Conservation (phyloP, 495 filamentous ascomycete genomes). For the Lophium mytilinum region DNA sequence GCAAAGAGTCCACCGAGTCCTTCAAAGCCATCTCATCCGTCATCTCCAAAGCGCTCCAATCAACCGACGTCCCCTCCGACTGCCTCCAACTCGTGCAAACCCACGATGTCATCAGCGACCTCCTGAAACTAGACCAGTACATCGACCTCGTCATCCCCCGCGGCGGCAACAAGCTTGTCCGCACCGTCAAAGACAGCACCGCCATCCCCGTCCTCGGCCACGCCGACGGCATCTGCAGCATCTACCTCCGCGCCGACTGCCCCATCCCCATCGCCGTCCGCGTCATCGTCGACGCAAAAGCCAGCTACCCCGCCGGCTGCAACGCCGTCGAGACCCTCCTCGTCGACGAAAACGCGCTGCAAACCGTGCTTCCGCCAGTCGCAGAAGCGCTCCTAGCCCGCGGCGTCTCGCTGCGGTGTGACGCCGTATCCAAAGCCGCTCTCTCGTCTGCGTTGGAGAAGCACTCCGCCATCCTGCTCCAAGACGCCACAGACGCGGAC, state of each 20-base stretch:
- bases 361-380: slow-evolving; percentile 59
- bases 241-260: slow-evolving; percentile 79
- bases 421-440: slow-evolving; percentile 53
- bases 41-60: slow-evolving; percentile 70
- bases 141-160: slow-evolving; percentile 95
- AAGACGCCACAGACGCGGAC: slow-evolving; percentile 59
- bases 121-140: slow-evolving; percentile 72
- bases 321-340: slow-evolving; percentile 87
- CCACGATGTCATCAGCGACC: slow-evolving; percentile 74
- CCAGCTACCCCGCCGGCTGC: slow-evolving; percentile 91
- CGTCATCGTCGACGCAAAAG: slow-evolving; percentile 86
- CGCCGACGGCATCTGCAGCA: slow-evolving; percentile 86
- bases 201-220: slow-evolving; percentile 95
- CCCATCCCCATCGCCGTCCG: slow-evolving; percentile 61
- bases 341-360: slow-evolving; percentile 64
- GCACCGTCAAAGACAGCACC: slow-evolving; percentile 79
- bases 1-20: slow-evolving; percentile 90
- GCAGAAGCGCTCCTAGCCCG: slow-evolving; percentile 63
- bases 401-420: slow-evolving; percentile 81
- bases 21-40: slow-evolving; percentile 81
- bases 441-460: slow-evolving; percentile 39
- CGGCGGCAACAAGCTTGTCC: slow-evolving; percentile 87
- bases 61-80: slow-evolving; percentile 70
- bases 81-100: slow-evolving; percentile 91
- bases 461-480: slow-evolving; percentile 43